These are phyloP conservation scores for Tulasnella sp. DNA, from an alignment of 768 basidiomycete species.

Conservation along the genomic window DNA sequence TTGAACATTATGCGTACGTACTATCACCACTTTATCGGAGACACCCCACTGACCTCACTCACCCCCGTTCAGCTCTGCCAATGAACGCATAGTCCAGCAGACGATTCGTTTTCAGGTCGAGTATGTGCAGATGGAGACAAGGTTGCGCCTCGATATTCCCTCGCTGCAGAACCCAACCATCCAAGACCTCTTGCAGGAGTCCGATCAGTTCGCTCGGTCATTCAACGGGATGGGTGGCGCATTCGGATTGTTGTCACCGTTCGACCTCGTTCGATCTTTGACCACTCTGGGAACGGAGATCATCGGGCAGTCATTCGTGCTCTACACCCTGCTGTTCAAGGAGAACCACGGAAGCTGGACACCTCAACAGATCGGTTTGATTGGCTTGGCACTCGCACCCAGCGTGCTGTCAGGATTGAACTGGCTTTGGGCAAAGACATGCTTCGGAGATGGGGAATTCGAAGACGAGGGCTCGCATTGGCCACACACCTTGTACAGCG, in stretches of 20 bases:
- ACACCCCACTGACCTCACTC: slow-evolving; percentile 9
- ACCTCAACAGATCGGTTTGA: slow-evolving; percentile 9
- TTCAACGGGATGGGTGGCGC: slow-evolving; percentile 62
- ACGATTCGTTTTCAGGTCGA: slow-evolving; percentile 72
- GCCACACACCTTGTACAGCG: slow-evolving; percentile 43
- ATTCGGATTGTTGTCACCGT: slow-evolving; percentile 74
- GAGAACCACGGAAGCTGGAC: neutral
- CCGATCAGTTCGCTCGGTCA: slow-evolving; percentile 78
- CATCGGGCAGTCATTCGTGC: slow-evolving; percentile 10
- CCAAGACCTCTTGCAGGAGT: slow-evolving; percentile 78
- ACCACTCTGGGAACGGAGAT: slow-evolving; percentile 44
- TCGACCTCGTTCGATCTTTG: slow-evolving; percentile 72
- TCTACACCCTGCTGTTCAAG: slow-evolving; percentile 7
- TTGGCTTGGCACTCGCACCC: slow-evolving; percentile 28
- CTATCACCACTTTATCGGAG: slow-evolving; percentile 24
- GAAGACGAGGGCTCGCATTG: slow-evolving; percentile 39
- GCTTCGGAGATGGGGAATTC: neutral
- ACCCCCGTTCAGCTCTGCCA: slow-evolving; percentile 48
- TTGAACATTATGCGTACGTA: slow-evolving; percentile 73
- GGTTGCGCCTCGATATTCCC: slow-evolving; percentile 71
- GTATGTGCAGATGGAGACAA: slow-evolving; percentile 71
- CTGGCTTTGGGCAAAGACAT: slow-evolving; percentile 3
- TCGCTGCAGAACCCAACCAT: slow-evolving; percentile 68
- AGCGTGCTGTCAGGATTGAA: slow-evolving; percentile 24
- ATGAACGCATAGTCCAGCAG: slow-evolving; percentile 67